These are phyloP conservation scores for Leptographium radiaticola DNA, from an alignment of 2,329 filamentous ascomycete genomes.

Conservation along the genomic window DNA sequence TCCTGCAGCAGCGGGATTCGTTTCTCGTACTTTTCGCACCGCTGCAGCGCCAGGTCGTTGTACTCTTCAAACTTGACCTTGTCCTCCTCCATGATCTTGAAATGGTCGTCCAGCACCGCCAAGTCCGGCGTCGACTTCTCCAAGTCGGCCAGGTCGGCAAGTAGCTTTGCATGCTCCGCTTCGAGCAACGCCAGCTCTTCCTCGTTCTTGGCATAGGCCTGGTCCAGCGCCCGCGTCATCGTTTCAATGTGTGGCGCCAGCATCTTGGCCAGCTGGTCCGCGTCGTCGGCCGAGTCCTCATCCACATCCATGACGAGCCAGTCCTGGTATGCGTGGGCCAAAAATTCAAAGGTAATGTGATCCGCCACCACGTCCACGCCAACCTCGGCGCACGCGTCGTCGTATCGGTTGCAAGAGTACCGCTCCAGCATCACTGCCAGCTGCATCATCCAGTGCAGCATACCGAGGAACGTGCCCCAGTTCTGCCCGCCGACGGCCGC, in stretches of 20 bases:
- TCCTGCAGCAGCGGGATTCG: slow-evolving; percentile 73
- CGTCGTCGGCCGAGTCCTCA: slow-evolving; percentile 63
- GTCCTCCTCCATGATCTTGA: slow-evolving; percentile 89
- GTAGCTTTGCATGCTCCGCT: slow-evolving; percentile 66
- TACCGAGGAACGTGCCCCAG: slow-evolving; percentile 86
- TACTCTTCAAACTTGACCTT: slow-evolving; percentile 92
- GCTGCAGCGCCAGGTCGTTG: slow-evolving; percentile 69
- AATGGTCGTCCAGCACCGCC: slow-evolving; percentile 72
- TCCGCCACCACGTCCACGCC: slow-evolving; percentile 82
- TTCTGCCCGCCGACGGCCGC: slow-evolving; percentile 92
- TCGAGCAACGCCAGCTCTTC: slow-evolving; percentile 78
- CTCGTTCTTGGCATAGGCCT: slow-evolving; percentile 69
- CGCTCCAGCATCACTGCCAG: slow-evolving; percentile 85
- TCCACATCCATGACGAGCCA: slow-evolving; percentile 92
- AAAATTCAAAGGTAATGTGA: slow-evolving; percentile 86
- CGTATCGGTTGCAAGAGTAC: slow-evolving; percentile 66
- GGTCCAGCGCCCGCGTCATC: slow-evolving; percentile 82
- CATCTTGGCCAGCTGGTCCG: slow-evolving; percentile 59
- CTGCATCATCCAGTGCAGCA: slow-evolving; percentile 99
- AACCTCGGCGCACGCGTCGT: slow-evolving; percentile 77
- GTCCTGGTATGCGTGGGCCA: slow-evolving; percentile 80
- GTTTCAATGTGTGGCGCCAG: slow-evolving; percentile 72
- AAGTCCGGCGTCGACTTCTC: slow-evolving; percentile 78
- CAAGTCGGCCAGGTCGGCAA: slow-evolving; percentile 78
- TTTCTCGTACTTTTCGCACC: slow-evolving; percentile 78